Evolutionary conservation across 1,139 yeast genomes (phyloP), one percentile per base, ranked within the genome.

Genomic region (Yamadazyma mexicana): DNA sequence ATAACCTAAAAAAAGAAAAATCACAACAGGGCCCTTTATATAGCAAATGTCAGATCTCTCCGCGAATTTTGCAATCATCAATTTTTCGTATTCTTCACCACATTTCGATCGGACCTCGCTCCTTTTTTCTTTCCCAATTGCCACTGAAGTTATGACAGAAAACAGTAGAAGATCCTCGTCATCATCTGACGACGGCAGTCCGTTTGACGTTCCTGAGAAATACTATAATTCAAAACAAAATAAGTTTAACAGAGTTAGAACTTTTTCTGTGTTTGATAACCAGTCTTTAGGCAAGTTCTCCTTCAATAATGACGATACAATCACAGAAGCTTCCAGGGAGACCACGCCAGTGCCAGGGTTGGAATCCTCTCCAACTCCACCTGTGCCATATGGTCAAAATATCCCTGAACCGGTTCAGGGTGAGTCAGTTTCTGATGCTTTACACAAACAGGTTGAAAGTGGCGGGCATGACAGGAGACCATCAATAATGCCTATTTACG

Each of bases 181-280:
- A 14, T 67, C 75, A 2, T 49, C 65, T 2, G 53, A 63, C 25
- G 80, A 73, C 10, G 63, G 65, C 33, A 85, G 81, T 55, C 94
- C 94, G 0, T 82, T 70, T 49, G 83, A 83, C 14, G 64, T 67
- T 12, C 77, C 94, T 0, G 92, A 85, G 42, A 69, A 74, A 23
- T 87, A 87, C 56, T 86, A 86, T 57, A 61, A 67, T 1, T 56
- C 60, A 11, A 62, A 57, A 40, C 51, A 58, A 31, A 61, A 75
- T 10, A 64, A 57, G 39, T 52, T 62, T 26, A 75, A 71, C 24
- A 61, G 81, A 42, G 70, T 69, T 3, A 61, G 86, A 50, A 80
- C 89, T 0, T 61, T 69, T 55, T 73, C 79, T 5, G 73, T 74
- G 9, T 63, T 70, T 40, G 70, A 69, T 46, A 39, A 35, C 28